Evolutionary conservation across 2,329 filamentous ascomycete species (phyloP).

Genomic region (Claviceps digitariae): DNA sequence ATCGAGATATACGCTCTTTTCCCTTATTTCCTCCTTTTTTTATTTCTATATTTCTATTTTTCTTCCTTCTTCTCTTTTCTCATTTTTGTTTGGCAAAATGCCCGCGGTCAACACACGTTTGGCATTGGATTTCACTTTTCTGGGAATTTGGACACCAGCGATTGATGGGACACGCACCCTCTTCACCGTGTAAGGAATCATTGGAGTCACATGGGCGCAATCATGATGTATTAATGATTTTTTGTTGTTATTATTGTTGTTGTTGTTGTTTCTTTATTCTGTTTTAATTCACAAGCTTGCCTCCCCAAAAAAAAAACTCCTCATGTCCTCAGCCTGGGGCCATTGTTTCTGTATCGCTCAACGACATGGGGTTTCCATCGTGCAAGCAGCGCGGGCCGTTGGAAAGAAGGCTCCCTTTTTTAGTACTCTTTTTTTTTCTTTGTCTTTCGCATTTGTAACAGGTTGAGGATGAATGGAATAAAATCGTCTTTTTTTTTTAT

Average conservation of each 20-base stretch:
- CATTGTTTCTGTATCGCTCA: slow-evolving; percentile 2
- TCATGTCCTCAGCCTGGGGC: too few relatives aligned
- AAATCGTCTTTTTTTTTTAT: not conserved
- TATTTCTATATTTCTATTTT: not conserved
- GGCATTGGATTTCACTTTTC: slow-evolving; percentile 4
- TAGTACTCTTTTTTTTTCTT: not conserved
- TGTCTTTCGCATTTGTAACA: not conserved
- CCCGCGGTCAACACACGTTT: not conserved
- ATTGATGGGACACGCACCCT: slow-evolving; percentile 8
- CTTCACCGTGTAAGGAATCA: slow-evolving; percentile 9
- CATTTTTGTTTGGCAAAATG: too few relatives aligned
- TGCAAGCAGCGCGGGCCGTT: not conserved
- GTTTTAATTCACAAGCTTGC: slow-evolving; percentile 11
- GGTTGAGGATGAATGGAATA: not conserved
- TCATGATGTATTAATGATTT: slow-evolving; percentile 11
- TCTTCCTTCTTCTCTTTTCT: not conserved
- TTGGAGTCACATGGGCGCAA: slow-evolving; percentile 14
- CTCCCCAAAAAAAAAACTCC: too few relatives aligned
- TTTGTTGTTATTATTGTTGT: not conserved
- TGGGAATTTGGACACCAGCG: slow-evolving; percentile 7
- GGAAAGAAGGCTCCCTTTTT: slow-evolving; percentile 3
- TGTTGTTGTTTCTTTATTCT: too few relatives aligned
- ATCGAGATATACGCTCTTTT: not conserved
- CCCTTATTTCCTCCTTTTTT: not conserved
- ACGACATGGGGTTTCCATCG: not conserved